Evolutionary conservation across 805 yeast genomes (phyloP).

Genomic region (Saccharomycopsis sp.): DNA sequence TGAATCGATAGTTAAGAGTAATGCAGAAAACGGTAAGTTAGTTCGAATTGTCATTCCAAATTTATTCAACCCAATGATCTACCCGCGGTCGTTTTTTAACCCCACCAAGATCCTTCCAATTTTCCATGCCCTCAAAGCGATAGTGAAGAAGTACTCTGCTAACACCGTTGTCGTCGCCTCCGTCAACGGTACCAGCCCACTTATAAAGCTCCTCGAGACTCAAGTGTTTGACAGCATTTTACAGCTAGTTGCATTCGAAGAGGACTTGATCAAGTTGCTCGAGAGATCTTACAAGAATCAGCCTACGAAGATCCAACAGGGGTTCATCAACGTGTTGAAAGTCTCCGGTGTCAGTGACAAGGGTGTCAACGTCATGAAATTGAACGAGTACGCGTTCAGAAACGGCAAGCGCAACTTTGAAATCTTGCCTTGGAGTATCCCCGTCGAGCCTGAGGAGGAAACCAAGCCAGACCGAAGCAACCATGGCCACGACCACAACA

Average conservation of each 20-base stretch:
- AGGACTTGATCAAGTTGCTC: conserved; percentile 56
- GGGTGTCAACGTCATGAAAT: conserved; percentile 72
- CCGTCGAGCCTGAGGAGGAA: conserved; percentile 51
- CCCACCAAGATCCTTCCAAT: conserved; percentile 51
- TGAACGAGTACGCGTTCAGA: conserved; percentile 77
- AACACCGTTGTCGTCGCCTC: conserved; percentile 49
- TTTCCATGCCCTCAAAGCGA: conserved; percentile 47
- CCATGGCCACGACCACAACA: neutral
- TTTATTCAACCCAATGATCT: conserved; percentile 73
- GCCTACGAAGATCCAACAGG: conserved; percentile 77
- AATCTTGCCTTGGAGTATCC: conserved; percentile 94
- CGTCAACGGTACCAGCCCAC: conserved; percentile 41
- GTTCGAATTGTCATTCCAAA: conserved; percentile 69
- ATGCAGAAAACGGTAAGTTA: conserved; percentile 30
- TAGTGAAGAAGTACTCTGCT: conserved; percentile 40
- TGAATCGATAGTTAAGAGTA: conserved; percentile 35
- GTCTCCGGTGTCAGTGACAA: conserved; percentile 65
- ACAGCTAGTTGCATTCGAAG: conserved; percentile 75
- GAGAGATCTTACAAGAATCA: conserved; percentile 65
- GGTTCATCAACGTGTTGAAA: conserved; percentile 69
- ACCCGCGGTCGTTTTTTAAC: conserved; percentile 42
- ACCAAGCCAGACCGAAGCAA: conserved; percentile 1
- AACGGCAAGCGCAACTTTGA: conserved; percentile 80
- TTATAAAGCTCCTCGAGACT: conserved; percentile 48
- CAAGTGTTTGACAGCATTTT: conserved; percentile 58